Evolutionary conservation across 306 rosid genomes (phyloP).

Genomic region (Mimosa bimucronata): DNA sequence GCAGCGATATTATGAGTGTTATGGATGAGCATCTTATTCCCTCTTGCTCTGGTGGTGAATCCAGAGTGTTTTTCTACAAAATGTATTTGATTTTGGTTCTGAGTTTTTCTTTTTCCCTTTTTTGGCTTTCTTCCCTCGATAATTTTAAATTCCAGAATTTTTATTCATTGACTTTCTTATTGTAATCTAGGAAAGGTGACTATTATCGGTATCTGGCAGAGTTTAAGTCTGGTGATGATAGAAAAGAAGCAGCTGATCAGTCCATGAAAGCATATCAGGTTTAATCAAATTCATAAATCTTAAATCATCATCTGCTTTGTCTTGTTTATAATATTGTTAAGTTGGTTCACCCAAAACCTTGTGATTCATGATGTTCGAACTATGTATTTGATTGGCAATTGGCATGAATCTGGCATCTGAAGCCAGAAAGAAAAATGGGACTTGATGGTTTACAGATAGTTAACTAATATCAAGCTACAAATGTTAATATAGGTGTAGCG

Average conservation of each 20-base stretch:
- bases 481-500: neutral
- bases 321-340: neutral
- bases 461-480: neutral
- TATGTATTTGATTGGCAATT: neutral
- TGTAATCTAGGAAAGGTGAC: conserved; percentile 50
- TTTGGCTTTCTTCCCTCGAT: neutral
- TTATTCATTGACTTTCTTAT: neutral
- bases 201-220: conserved; percentile 51
- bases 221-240: conserved; percentile 41
- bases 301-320: neutral
- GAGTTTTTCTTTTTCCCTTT: neutral
- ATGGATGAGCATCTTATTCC: conserved; percentile 48
- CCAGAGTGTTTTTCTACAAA: conserved; percentile 45
- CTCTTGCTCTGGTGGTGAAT: conserved; percentile 28
- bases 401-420: conserved; percentile 10
- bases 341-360: conserved; percentile 10
- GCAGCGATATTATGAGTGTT: conserved; percentile 45
- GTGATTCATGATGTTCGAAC: neutral
- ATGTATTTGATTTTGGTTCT: conserved; percentile 29
- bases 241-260: conserved; percentile 51
- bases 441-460: neutral
- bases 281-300: neutral
- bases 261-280: conserved; percentile 54
- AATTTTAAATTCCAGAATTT: neutral
- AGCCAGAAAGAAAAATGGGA: neutral